phyloP scores from a whole-genome alignment of 2,329 filamentous ascomycete species.

The Alternaria hordeiaustralica region DNA sequence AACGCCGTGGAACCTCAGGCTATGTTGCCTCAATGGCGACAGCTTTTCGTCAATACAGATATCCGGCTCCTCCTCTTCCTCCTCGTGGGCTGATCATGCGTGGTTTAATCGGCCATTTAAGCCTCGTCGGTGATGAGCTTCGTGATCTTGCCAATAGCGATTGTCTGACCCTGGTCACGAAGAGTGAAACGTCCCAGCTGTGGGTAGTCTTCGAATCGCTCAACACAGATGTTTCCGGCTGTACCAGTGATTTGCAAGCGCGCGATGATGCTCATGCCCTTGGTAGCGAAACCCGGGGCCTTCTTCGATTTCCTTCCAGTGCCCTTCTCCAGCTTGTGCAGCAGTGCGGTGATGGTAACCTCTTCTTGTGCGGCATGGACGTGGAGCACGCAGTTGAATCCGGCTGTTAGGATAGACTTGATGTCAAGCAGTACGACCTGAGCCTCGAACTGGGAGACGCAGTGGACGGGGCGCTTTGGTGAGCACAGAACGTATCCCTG shows the following conservation, averaged over 20 bases:
- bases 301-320: conserved; percentile 93
- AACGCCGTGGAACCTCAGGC: neutral
- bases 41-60: neutral
- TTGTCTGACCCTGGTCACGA: conserved; percentile 83
- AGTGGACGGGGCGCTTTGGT: conserved; percentile 90
- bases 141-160: conserved; percentile 98
- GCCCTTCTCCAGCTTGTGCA: conserved; percentile 96
- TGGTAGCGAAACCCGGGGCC: conserved; percentile 86
- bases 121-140: conserved; percentile 69
- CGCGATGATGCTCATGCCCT: conserved; percentile 86
- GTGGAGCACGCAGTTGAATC: conserved; percentile 97
- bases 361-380: conserved; percentile 98
- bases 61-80: neutral
- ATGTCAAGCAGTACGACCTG: conserved; percentile 95
- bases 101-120: conserved; percentile 5
- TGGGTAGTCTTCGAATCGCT: conserved; percentile 93
- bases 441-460: conserved; percentile 87
- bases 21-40: neutral
- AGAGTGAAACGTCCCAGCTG: conserved; percentile 59
- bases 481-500: conserved; percentile 89
- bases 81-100: neutral
- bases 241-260: conserved; percentile 85
- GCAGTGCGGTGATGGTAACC: conserved; percentile 83
- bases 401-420: conserved; percentile 90
- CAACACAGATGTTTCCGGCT: conserved; percentile 86